phyloP scores from a whole-genome alignment of 2,329 filamentous ascomycete species.

The Plenodomus lindquistii region DNA sequence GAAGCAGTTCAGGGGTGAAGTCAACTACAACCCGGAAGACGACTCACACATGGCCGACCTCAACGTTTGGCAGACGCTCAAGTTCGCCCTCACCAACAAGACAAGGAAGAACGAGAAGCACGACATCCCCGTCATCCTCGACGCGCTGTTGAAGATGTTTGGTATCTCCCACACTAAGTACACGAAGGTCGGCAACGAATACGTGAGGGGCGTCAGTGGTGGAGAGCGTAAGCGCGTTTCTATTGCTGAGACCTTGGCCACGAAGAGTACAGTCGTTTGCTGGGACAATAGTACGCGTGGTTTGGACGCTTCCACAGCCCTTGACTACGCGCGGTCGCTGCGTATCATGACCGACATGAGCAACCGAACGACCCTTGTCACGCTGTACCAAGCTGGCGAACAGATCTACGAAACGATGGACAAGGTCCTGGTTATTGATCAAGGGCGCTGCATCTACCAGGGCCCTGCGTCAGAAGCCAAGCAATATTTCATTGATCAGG shows the following conservation, averaged over 20 bases:
- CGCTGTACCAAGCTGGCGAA: constrained; percentile 72
- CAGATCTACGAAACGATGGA: constrained; percentile 75
- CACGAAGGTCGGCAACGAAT: constrained; percentile 76
- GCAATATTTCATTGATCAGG: constrained; percentile 68
- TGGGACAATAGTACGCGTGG: constrained; percentile 83
- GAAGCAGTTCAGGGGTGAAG: constrained; percentile 72
- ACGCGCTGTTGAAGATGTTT: constrained; percentile 75
- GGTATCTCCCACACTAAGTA: constrained; percentile 75
- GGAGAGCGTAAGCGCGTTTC: constrained; percentile 76
- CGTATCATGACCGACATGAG: constrained; percentile 80
- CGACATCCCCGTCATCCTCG: constrained; percentile 70
- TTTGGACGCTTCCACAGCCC: constrained; percentile 76
- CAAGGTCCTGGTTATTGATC: constrained; percentile 77
- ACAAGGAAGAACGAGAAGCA: constrained; percentile 67
- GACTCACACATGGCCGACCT: constrained; percentile 74
- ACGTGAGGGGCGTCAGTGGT: constrained; percentile 73
- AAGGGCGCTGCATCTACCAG: constrained; percentile 70
- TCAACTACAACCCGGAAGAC: constrained; percentile 78
- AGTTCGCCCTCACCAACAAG: constrained; percentile 75
- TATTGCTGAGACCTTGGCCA: constrained; percentile 76
- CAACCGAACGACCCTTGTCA: constrained; percentile 71
- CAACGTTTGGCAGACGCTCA: constrained; percentile 77
- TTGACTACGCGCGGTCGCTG: constrained; percentile 77
- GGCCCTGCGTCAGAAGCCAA: constrained; percentile 64
- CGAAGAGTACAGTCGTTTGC: constrained; percentile 66